Evolutionary conservation across 148 eudicot species (phyloP).

Genomic region (Rhododendron mucronatum): DNA sequence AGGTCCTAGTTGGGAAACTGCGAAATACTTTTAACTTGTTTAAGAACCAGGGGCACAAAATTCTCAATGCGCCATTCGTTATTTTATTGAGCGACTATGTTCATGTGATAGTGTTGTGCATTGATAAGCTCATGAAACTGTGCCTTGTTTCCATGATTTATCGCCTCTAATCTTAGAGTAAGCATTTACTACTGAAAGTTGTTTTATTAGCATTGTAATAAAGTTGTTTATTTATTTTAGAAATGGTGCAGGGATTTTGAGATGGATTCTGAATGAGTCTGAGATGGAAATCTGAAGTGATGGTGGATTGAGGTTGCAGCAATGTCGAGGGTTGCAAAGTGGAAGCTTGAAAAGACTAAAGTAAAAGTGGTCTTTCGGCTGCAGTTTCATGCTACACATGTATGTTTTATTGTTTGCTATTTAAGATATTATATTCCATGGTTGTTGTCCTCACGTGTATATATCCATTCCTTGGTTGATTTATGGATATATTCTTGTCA

Average conservation of each 20-base stretch:
- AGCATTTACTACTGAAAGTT: neutral
- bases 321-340: conserved; percentile 79
- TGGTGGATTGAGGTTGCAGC: conserved; percentile 24
- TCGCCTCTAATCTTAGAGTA: neutral
- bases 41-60: neutral
- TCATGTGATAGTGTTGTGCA: neutral
- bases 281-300: conserved; percentile 12
- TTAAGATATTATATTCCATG: conserved; percentile 1
- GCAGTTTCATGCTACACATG: conserved; percentile 96
- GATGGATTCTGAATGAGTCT: conserved; percentile 8
- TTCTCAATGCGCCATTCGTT: neutral
- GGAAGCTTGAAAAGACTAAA: conserved; percentile 90
- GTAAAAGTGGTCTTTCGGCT: conserved; percentile 94
- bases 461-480: neutral
- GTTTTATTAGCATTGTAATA: neutral
- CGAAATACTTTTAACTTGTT: neutral
- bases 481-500: neutral
- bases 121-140: neutral
- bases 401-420: conserved; percentile 48
- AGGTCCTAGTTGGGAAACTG: neutral
- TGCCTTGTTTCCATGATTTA: neutral
- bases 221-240: conserved; percentile 2
- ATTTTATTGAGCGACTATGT: neutral
- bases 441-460: neutral
- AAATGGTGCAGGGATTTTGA: neutral